These are phyloP conservation scores for Dioscorea zingiberensis DNA, from an alignment of 106 monocot species.

Conservation along the genomic window DNA sequence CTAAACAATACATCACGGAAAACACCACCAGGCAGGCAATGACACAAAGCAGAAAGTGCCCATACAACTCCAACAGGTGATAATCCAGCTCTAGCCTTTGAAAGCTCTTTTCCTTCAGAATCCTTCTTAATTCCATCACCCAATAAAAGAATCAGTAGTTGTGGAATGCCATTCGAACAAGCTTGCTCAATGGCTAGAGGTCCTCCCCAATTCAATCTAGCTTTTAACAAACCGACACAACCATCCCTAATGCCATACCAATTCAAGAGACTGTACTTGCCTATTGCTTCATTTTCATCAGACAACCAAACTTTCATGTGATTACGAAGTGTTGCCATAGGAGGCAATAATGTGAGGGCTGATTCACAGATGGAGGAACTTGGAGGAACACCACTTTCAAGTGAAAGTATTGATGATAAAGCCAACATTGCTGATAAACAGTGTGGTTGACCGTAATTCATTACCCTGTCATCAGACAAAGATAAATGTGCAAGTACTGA, in stretches of 20 bases:
- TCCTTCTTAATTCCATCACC: constrained; percentile 39
- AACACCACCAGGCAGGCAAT: constrained; percentile 64
- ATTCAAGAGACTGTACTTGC: constrained; percentile 27
- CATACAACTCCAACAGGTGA: constrained; percentile 80
- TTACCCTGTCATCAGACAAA: constrained; percentile 51
- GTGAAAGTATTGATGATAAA: constrained; percentile 67
- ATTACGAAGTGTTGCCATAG: constrained; percentile 61
- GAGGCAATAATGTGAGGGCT: constrained; percentile 65
- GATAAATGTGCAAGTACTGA: constrained; percentile 71
- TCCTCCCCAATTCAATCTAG: constrained; percentile 75
- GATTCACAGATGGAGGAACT: constrained; percentile 60
- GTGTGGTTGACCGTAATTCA: constrained; percentile 58
- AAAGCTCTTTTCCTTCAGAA: constrained; percentile 21
- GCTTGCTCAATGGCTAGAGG: constrained; percentile 86
- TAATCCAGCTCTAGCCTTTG: constrained; percentile 34
- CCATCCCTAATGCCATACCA: constrained; percentile 78
- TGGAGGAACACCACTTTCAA: constrained; percentile 35
- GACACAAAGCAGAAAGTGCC: constrained; percentile 60
- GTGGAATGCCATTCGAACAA: constrained; percentile 79
- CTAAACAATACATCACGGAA: constrained; percentile 74
- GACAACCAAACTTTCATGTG: constrained; percentile 46
- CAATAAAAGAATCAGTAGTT: constrained; percentile 65
- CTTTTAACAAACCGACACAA: constrained; percentile 63
- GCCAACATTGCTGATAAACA: constrained; percentile 89
- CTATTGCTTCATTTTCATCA: constrained; percentile 36